Evolutionary conservation across 805 yeast genomes (phyloP).

Genomic region (Kuraishia capsulata): DNA sequence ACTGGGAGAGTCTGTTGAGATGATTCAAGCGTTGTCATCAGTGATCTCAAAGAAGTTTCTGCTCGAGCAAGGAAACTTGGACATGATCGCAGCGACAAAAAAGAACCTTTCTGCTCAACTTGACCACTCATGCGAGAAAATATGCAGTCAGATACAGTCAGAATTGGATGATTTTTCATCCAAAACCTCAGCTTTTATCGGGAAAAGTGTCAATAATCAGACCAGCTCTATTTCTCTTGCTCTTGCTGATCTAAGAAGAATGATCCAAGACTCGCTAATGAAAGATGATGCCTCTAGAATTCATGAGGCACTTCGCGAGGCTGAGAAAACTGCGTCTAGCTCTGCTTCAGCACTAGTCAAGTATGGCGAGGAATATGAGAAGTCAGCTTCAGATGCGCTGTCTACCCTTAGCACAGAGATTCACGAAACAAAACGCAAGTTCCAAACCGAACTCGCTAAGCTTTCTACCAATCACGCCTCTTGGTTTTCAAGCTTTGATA

Average conservation of each 20-base stretch:
- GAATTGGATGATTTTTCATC: not conserved
- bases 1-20: not conserved
- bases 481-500: not conserved
- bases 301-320: not conserved
- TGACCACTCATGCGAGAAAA: not conserved
- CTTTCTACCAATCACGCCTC: not conserved
- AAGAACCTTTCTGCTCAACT: not conserved
- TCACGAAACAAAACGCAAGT: not conserved
- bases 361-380: not conserved
- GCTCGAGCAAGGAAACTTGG: not conserved
- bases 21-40: not conserved
- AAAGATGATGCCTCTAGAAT: not conserved
- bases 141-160: not conserved
- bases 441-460: not conserved
- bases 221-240: not conserved
- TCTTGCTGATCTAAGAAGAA: not conserved
- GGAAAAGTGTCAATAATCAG: not conserved
- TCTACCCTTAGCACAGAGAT: not conserved
- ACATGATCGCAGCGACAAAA: not conserved
- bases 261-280: not conserved
- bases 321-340: not conserved
- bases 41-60: not conserved
- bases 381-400: not conserved
- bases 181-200: not conserved
- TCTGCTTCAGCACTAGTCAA: not conserved